phyloP scores from a whole-genome alignment of 2,329 filamentous ascomycete species.

The Microsporum ferrugineum region DNA sequence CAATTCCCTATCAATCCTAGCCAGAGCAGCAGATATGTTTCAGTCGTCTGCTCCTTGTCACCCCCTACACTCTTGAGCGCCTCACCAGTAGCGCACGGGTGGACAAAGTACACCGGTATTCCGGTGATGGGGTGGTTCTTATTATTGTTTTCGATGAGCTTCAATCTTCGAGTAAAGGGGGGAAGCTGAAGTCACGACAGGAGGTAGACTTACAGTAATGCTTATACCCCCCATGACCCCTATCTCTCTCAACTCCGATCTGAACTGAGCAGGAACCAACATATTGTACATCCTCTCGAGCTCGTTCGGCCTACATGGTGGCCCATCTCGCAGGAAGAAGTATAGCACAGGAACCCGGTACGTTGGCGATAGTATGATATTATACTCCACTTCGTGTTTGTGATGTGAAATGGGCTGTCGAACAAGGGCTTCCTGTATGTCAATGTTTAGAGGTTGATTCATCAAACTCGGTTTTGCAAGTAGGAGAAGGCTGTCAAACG shows the following conservation, averaged over 20 bases:
- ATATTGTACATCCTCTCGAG: conserved; percentile 49
- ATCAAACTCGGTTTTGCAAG: background rate
- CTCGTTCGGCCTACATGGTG: conserved; percentile 44
- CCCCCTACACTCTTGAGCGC: conserved; percentile 57
- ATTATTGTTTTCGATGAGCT: conserved; percentile 17
- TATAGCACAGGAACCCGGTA: conserved; percentile 67
- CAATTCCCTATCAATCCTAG: conserved; percentile 73
- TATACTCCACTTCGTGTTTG: conserved; percentile 51
- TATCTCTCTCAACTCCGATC: conserved; percentile 46
- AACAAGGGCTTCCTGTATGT: conserved; percentile 8
- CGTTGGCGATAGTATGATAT: conserved; percentile 62
- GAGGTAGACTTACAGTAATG: conserved; percentile 52
- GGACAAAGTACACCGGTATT: conserved; percentile 74
- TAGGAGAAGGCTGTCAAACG: background rate
- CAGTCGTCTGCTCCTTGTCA: conserved; percentile 27
- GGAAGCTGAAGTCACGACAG: background rate
- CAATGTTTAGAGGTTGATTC: background rate
- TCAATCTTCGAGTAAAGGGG: background rate
- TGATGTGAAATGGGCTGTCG: background rate
- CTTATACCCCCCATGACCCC: conserved; percentile 64
- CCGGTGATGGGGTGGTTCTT: conserved; percentile 75
- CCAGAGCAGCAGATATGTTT: conserved; percentile 77
- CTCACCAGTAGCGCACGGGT: conserved; percentile 80
- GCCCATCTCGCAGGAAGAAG: conserved; percentile 55
- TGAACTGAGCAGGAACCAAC: conserved; percentile 57